Evolutionary conservation across 495 filamentous ascomycete species (phyloP).

Genomic region (Neurospora terricola): DNA sequence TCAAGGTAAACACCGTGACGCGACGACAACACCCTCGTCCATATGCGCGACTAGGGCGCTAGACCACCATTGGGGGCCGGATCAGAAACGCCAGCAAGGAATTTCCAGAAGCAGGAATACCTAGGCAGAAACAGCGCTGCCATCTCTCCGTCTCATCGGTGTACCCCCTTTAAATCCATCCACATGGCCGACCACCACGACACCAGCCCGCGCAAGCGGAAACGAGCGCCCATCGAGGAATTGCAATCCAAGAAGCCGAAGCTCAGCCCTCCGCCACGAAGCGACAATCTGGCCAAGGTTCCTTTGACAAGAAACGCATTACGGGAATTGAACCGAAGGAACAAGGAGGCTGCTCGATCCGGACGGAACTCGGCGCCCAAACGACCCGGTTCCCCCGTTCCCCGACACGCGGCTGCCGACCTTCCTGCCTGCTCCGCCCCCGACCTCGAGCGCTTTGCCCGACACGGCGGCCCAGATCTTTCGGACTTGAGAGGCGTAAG

Average conservation of each 20-base stretch:
- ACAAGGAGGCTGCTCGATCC: neutral
- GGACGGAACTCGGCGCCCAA: neutral
- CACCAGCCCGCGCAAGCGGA: neutral
- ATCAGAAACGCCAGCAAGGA: neutral
- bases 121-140: neutral
- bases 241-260: neutral
- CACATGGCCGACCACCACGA: neutral
- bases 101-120: neutral
- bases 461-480: neutral
- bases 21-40: neutral
- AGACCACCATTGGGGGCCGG: neutral
- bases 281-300: neutral
- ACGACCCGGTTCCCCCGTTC: neutral
- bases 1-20: neutral
- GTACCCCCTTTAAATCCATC: neutral
- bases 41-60: neutral
- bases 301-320: neutral
- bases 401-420: neutral
- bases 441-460: neutral
- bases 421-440: neutral
- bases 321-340: neutral
- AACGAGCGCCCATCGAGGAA: neutral
- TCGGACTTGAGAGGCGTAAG: neutral
- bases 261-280: neutral
- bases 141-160: too few species aligned